phyloP scores from a whole-genome alignment of 305 asterid genomes.

The Plantago rigida region DNA sequence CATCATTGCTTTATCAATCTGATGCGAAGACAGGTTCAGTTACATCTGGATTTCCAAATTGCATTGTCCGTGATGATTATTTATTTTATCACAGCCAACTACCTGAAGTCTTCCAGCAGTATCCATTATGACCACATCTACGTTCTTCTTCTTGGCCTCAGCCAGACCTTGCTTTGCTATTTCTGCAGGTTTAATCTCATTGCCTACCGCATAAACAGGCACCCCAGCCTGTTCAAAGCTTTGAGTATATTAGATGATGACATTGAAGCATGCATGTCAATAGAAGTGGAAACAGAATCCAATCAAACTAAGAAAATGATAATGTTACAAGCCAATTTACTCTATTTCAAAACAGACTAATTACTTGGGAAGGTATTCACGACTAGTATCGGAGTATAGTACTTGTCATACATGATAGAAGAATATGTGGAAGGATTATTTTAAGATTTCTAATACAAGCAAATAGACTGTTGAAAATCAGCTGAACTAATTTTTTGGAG shows the following conservation, averaged over 20 bases:
- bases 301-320: background rate
- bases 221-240: slow-evolving; percentile 70
- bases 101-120: slow-evolving; percentile 99
- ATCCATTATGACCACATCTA: slow-evolving; percentile 96
- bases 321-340: background rate
- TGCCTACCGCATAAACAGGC: slow-evolving; percentile 90
- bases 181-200: slow-evolving; percentile 76
- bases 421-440: background rate
- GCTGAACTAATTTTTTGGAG: background rate
- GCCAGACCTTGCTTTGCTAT: slow-evolving; percentile 84
- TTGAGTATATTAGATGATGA: slow-evolving; percentile 21
- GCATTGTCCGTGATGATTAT: slow-evolving; percentile 6
- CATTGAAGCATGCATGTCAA: slow-evolving; percentile 20
- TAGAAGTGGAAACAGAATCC: background rate
- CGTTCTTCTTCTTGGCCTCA: slow-evolving; percentile 72
- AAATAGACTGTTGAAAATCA: slow-evolving; percentile 5
- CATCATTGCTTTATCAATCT: slow-evolving; percentile 96
- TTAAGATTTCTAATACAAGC: slow-evolving; percentile 10
- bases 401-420: background rate
- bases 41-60: slow-evolving; percentile 17
- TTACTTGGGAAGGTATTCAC: background rate
- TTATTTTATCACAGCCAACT: slow-evolving; percentile 23
- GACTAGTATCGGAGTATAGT: background rate
- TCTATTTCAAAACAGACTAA: too few relatives aligned
- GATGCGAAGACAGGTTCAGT: slow-evolving; percentile 24